Conservation (phyloP, 2,329 filamentous ascomycete species). For the Phaeosphaeria sp. region DNA sequence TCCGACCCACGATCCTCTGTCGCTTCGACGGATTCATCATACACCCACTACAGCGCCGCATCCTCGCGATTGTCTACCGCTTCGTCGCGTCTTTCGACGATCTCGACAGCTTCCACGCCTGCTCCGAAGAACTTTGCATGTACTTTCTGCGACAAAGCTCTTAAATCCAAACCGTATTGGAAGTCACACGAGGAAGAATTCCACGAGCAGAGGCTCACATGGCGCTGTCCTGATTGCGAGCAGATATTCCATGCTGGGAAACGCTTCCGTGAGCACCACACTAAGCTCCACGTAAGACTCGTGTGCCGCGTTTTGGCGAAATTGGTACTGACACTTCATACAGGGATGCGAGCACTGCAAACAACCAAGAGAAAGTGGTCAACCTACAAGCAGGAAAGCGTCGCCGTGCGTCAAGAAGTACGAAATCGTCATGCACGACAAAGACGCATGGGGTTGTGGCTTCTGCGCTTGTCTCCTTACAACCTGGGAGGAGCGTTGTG, state of each 20-base stretch:
- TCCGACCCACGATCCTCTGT: slow-evolving; percentile 47
- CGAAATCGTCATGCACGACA: slow-evolving; percentile 61
- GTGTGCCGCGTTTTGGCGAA: background rate
- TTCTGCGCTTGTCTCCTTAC: slow-evolving; percentile 70
- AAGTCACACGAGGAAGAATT: slow-evolving; percentile 74
- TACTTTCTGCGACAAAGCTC: slow-evolving; percentile 65
- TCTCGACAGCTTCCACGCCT: slow-evolving; percentile 40
- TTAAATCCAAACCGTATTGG: slow-evolving; percentile 74
- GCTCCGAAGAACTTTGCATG: slow-evolving; percentile 51
- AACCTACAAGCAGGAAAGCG: slow-evolving; percentile 62
- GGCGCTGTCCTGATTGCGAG: slow-evolving; percentile 72
- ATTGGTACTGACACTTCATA: slow-evolving; percentile 17
- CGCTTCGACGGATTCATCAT: slow-evolving; percentile 47
- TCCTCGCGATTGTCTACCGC: slow-evolving; percentile 47
- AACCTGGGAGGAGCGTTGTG: slow-evolving; percentile 70
- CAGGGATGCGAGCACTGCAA: slow-evolving; percentile 67
- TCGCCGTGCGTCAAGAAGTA: slow-evolving; percentile 49
- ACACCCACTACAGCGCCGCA: slow-evolving; percentile 46
- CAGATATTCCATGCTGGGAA: slow-evolving; percentile 72
- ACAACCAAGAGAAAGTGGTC: slow-evolving; percentile 63
- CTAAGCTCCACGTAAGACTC: slow-evolving; percentile 64
- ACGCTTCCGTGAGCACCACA: slow-evolving; percentile 72
- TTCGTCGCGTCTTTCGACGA: slow-evolving; percentile 45
- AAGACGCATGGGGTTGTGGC: slow-evolving; percentile 72
- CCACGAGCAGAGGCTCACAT: slow-evolving; percentile 72